Evolutionary conservation across 2,329 filamentous ascomycete genomes (phyloP).

Genomic region (Xylaria sp.): DNA sequence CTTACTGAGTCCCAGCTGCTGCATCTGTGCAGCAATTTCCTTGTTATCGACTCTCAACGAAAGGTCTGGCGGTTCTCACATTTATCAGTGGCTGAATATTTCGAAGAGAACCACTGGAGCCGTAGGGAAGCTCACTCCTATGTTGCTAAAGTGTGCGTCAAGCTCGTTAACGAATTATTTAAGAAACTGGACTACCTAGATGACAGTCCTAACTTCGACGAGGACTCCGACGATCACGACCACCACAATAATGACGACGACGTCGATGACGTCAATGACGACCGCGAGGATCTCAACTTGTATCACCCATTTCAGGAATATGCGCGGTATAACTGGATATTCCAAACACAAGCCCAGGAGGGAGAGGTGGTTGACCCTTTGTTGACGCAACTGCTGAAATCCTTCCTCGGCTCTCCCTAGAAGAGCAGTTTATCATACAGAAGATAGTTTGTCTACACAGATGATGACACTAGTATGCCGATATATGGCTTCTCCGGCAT

Average conservation of each 20-base stretch:
- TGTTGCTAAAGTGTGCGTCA: conserved; percentile 14
- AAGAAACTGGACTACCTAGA: not conserved
- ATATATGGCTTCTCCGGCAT: not conserved
- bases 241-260: not conserved
- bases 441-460: not conserved
- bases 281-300: not conserved
- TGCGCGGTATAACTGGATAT: not conserved
- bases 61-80: conserved; percentile 26
- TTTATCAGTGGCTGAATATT: conserved; percentile 26
- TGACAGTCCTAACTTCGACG: not conserved
- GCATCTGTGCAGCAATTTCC: conserved; percentile 24
- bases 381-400: conserved; percentile 15
- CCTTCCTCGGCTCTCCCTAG: conserved; percentile 24
- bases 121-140: conserved; percentile 9
- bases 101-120: conserved; percentile 18
- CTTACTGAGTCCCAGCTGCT: conserved; percentile 24
- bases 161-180: conserved; percentile 2
- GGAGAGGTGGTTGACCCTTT: not conserved
- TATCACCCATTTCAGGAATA: conserved; percentile 4
- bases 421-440: conserved; percentile 11
- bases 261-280: not conserved
- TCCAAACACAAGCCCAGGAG: conserved; percentile 12
- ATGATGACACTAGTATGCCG: too few relatives aligned
- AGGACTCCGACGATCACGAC: not conserved
- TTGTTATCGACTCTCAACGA: conserved; percentile 21